Evolutionary conservation across 495 filamentous ascomycete genomes (phyloP), one percentile per base, ranked within the genome.

Genomic region (Aspergillus haitiensis): DNA sequence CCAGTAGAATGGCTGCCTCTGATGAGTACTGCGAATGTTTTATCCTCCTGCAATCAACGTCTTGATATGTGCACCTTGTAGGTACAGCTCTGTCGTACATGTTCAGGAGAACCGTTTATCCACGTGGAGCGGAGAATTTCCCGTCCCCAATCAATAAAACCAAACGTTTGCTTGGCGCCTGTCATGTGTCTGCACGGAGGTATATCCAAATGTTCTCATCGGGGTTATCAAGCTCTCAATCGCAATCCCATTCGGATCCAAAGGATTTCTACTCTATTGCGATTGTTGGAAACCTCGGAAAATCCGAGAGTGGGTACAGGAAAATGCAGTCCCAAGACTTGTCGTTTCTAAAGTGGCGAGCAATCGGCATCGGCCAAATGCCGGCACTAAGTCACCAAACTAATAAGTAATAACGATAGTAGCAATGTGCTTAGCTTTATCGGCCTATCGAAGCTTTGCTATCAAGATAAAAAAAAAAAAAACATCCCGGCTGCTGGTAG

Each of bases 41-140:
- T 27, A 27, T 27, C 21, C 21, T 27, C 21, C 21, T 27, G 3
- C 21, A 27, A 27, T 3, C 21, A 27, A 3, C 21, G 1, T 27
- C 21, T 27, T 3, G 1, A 27, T 3, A 27, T 27, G 21, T 27
- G 3, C 21, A 1, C 21, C 21, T 27, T 27, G 21, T 27, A 27
- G 21, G 21, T 27, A 27, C 21, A 1, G 21, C 21, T 27, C 37
- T 11, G 37, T 40, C 37, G 37, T n/a, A 40, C 37, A 40, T 27
- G 39, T 42, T 15, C 39, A 11, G 39, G 12, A 42, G 9, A 47
- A 15, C 44, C 37, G 37, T n/a, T 10, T 40, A n/a, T 46, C 44
- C 44, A 47, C 44, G 44, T 47, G 44, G 44, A 47, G 6, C 44
- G 44, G 44, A 21, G 44, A 47, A 47, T 47, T 47, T 47, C 44